A percentile compares a stretch with the other conserved stretches of the same genome.
These are phyloP conservation scores for Metschnikowia sp. DNA, from an alignment of 805 yeast species.

Conservation along the genomic window DNA sequence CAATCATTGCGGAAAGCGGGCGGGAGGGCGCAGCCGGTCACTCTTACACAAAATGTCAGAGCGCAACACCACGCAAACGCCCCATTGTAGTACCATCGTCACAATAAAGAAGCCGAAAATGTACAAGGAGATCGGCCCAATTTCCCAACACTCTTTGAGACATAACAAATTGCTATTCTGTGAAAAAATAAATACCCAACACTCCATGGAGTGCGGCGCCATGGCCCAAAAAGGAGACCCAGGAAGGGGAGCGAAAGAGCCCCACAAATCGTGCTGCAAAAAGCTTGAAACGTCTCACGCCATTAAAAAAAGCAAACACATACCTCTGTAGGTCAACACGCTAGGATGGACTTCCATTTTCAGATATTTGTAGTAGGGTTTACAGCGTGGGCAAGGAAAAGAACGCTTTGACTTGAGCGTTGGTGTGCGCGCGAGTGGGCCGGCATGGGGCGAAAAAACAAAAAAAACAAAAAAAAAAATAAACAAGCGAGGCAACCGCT, in stretches of 20 bases:
- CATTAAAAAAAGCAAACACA: constrained; percentile 29
- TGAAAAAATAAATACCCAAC: too few relatives aligned
- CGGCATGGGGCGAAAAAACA: constrained; percentile 1
- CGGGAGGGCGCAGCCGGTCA: too few relatives aligned
- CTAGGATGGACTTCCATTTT: constrained; percentile 72
- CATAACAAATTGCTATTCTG: neutral
- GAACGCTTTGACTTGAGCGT: constrained; percentile 2
- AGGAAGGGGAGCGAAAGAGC: neutral
- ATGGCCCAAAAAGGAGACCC: neutral
- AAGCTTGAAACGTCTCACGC: neutral
- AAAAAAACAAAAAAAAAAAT: constrained; percentile 6
- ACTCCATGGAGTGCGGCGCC: too few relatives aligned
- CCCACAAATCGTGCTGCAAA: too few relatives aligned
- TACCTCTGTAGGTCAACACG: constrained; percentile 73
- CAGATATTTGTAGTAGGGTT: neutral
- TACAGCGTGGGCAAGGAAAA: constrained; percentile 1
- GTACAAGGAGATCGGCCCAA: too few relatives aligned
- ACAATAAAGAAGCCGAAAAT: too few relatives aligned
- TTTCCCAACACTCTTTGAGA: too few relatives aligned
- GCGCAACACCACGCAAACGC: too few relatives aligned
- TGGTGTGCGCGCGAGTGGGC: neutral
- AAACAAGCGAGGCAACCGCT: neutral
- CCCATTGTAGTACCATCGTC: too few relatives aligned
- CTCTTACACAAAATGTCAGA: too few relatives aligned
- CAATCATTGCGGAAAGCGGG: too few relatives aligned